Base-by-base conservation (phyloP, 176 grass and related monocot genomes). In the Chloris gayana region DNA sequence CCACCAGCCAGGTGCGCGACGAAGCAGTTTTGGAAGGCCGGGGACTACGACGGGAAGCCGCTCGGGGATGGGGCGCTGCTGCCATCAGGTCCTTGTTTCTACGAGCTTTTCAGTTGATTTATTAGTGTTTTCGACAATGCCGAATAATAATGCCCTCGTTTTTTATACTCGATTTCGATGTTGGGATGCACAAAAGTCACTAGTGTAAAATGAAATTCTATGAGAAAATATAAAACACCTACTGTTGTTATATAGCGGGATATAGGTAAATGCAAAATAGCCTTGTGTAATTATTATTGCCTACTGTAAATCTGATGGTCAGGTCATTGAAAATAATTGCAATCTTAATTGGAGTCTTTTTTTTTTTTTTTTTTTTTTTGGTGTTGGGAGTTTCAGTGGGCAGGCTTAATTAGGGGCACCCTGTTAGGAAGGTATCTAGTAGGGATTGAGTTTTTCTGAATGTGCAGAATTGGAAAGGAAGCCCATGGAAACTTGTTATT, bases 21-120 rank as follows among this genome's bases (percentile, higher is more conserved):
- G 19, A 99, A 93, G 88, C 96, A 99, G 88, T 99, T 99, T 69
- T 99, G 96, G 93, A 99, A 99, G 88, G 93, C 90, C 4, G 96
- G 96, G 68, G 96, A 99, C 58, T 93, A 79, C 65, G 88, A 90
- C 49, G 92, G 84, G 74, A 91, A 72, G 24, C 75, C 71, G 10
- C 58, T 65, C 31, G 74, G 69, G 37, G 45, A 42, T 71, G 61
- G 31, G 34, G 67, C 56, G 49, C 56, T 56, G 67, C 88, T 67
- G 27, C 34, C 63, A 33, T 67, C 88, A 10, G 90, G 96, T 98
- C 30, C 15, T 50, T 41, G 14, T 59, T 46, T 57, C 10, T 58
- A 60, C 7, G 47, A 42, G 18, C 33, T 67, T 67, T 66, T 27
- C 19, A 10, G 17, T 58, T 19, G 73, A 33, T 56, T 75, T 73